Conservation (phyloP, 1,284 basidiomycete genomes). For the Salmacisia buchloeana region DNA sequence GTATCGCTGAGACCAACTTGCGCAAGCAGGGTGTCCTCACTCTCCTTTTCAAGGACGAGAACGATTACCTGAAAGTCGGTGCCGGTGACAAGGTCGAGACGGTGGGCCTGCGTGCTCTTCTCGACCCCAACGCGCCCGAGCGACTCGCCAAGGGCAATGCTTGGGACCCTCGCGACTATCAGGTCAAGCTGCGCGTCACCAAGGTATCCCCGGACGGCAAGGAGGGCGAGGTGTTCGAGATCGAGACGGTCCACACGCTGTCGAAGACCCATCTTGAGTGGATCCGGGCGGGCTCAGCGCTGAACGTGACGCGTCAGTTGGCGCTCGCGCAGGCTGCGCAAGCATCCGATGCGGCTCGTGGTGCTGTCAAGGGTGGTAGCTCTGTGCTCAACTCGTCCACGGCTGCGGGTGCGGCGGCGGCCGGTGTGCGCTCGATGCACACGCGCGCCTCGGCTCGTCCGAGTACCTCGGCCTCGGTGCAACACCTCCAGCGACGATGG, state of each 20-base stretch:
- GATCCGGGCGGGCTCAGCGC: conserved; percentile 48
- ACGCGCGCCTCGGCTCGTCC: conserved; percentile 12
- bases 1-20: conserved; percentile 64
- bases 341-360: background rate
- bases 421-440: background rate
- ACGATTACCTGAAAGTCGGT: conserved; percentile 40
- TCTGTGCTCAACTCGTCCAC: background rate
- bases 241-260: conserved; percentile 45
- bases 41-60: conserved; percentile 47
- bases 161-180: conserved; percentile 19
- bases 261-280: conserved; percentile 42
- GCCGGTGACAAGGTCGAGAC: conserved; percentile 46
- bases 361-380: background rate
- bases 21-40: conserved; percentile 50
- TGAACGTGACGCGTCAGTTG: conserved; percentile 45
- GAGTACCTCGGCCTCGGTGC: background rate
- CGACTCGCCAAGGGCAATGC: conserved; percentile 17
- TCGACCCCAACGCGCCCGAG: conserved; percentile 24
- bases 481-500: background rate
- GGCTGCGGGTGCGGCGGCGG: background rate
- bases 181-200: conserved; percentile 45
- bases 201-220: conserved; percentile 38
- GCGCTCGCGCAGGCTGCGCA: conserved; percentile 17
- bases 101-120: conserved; percentile 39
- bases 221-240: conserved; percentile 39